phyloP scores from a whole-genome alignment of 2,329 filamentous ascomycete genomes.

The Calonectria henricotiae region DNA sequence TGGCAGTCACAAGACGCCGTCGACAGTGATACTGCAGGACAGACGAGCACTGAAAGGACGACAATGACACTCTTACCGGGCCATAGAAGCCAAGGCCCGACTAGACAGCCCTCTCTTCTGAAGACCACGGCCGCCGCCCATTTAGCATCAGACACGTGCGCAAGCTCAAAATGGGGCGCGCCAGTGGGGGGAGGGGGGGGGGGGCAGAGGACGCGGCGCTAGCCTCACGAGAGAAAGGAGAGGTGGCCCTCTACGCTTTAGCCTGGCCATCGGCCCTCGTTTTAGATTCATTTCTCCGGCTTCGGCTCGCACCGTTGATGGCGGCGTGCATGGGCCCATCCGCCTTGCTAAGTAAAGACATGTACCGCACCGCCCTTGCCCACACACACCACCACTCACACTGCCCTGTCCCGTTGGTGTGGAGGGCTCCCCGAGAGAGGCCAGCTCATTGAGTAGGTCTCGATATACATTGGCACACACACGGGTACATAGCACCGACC shows the following conservation, averaged over 20 bases:
- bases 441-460: background rate
- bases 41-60: background rate
- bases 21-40: background rate
- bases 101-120: background rate
- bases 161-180: constrained; percentile 42
- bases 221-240: constrained; percentile 45
- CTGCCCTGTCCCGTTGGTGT: constrained; percentile 22
- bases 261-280: constrained; percentile 53
- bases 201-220: constrained; percentile 43
- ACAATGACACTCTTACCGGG: background rate
- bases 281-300: constrained; percentile 57
- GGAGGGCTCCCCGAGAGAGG: constrained; percentile 18
- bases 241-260: constrained; percentile 43
- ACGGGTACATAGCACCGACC: constrained; percentile 16
- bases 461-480: constrained; percentile 21
- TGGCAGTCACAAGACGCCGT: background rate
- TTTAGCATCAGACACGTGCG: constrained; percentile 58
- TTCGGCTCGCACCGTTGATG: constrained; percentile 60
- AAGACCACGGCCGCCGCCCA: constrained; percentile 48
- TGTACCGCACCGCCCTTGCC: constrained; percentile 39
- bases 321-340: constrained; percentile 54
- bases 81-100: constrained; percentile 1
- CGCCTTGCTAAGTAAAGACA: constrained; percentile 21
- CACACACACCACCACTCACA: constrained; percentile 19
- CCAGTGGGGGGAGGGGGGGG: constrained; percentile 46